phyloP scores from a whole-genome alignment of 768 basidiomycete genomes.

The Pleurotus tuoliensis region DNA sequence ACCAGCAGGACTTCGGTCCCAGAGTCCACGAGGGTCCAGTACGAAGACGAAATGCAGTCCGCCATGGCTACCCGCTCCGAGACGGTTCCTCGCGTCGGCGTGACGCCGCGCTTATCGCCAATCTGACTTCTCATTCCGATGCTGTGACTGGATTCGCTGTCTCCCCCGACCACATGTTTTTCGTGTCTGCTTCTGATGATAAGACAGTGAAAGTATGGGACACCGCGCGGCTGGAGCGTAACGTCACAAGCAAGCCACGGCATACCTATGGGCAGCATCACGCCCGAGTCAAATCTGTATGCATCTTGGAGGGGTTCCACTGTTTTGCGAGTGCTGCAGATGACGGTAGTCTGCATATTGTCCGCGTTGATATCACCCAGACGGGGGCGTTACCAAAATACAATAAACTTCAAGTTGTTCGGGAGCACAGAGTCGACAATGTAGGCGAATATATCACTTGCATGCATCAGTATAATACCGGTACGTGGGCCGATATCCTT shows the following conservation, averaged over 20 bases:
- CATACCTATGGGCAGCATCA: slow-evolving; percentile 73
- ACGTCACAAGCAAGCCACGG: slow-evolving; percentile 82
- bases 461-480: slow-evolving; percentile 78
- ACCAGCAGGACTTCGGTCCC: slow-evolving; percentile 90
- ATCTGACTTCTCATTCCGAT: slow-evolving; percentile 80
- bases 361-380: slow-evolving; percentile 72
- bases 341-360: slow-evolving; percentile 80
- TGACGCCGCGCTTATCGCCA: slow-evolving; percentile 80
- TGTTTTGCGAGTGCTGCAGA: slow-evolving; percentile 88
- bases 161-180: slow-evolving; percentile 93
- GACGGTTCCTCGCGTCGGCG: slow-evolving; percentile 57
- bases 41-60: slow-evolving; percentile 67
- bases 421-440: slow-evolving; percentile 74
- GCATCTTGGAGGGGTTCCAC: slow-evolving; percentile 81
- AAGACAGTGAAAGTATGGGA: slow-evolving; percentile 94
- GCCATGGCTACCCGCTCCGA: slow-evolving; percentile 64
- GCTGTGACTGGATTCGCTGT: slow-evolving; percentile 78
- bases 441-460: slow-evolving; percentile 79
- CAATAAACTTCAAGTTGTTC: slow-evolving; percentile 69
- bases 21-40: slow-evolving; percentile 78
- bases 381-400: slow-evolving; percentile 79
- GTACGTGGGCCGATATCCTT: slow-evolving; percentile 33
- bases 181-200: slow-evolving; percentile 91
- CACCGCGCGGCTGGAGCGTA: slow-evolving; percentile 88
- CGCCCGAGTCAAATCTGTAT: slow-evolving; percentile 64